A percentile compares a stretch with the other conserved stretches of the same genome.
Conservation (phyloP, 306 rosid genomes). For the Senna siamea region DNA sequence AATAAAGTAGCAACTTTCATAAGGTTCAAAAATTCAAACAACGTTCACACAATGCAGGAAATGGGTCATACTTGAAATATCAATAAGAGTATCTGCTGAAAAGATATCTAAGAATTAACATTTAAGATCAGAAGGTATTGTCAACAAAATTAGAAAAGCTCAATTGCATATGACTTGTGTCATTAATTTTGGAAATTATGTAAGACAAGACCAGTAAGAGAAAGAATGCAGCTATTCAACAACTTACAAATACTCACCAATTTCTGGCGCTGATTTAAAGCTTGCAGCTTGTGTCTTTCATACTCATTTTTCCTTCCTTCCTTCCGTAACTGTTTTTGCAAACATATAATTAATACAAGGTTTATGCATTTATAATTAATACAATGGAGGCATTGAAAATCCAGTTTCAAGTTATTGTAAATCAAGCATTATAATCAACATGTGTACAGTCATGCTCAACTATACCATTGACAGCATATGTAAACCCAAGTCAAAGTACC, state of each 20-base stretch:
- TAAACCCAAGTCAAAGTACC: constrained; percentile 10
- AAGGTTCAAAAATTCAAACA: constrained; percentile 16
- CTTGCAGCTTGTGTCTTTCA: constrained; percentile 98
- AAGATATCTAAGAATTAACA: constrained; percentile 5
- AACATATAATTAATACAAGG: constrained; percentile 36
- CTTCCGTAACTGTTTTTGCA: constrained; percentile 70
- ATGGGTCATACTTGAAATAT: constrained; percentile 9
- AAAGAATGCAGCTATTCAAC: constrained; percentile 30
- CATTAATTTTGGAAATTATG: constrained; percentile 25
- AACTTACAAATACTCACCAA: constrained; percentile 62
- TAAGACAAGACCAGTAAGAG: constrained; percentile 29
- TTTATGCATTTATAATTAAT: background rate
- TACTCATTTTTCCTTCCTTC: constrained; percentile 99
- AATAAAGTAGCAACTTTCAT: constrained; percentile 11
- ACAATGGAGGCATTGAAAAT: constrained; percentile 20
- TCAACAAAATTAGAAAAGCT: constrained; percentile 27
- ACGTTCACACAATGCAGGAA: constrained; percentile 17
- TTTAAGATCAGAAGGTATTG: constrained; percentile 20
- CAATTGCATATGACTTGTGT: constrained; percentile 7
- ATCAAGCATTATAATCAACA: background rate
- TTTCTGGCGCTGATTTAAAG: constrained; percentile 98
- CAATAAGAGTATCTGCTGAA: constrained; percentile 2
- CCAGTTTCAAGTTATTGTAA: background rate
- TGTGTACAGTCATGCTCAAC: constrained; percentile 5
- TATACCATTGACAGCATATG: constrained; percentile 18